phyloP scores from a whole-genome alignment of 2,329 filamentous ascomycete genomes.

The Cladosporium sphaerospermum region DNA sequence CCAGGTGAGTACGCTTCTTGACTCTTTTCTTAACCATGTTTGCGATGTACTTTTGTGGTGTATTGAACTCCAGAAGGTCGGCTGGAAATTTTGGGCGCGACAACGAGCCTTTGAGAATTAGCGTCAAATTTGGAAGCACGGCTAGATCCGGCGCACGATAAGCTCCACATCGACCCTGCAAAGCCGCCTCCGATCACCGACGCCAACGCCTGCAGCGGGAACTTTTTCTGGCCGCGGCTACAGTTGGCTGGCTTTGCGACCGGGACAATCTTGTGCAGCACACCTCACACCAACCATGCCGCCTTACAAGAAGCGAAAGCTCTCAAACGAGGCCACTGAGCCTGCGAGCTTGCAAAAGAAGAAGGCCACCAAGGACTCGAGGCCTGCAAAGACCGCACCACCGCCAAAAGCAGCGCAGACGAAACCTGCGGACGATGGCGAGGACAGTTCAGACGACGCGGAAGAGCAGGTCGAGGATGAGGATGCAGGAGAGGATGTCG shows the following conservation, averaged over 20 bases:
- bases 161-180: neutral
- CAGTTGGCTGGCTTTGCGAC: neutral
- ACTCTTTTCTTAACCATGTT: constrained; percentile 72
- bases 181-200: too few species aligned
- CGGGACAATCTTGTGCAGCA: neutral
- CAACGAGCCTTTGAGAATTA: constrained; percentile 4
- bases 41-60: neutral
- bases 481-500: constrained; percentile 20
- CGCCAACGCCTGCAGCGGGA: neutral
- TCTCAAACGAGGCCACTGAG: constrained; percentile 17
- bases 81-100: neutral
- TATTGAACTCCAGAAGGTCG: neutral
- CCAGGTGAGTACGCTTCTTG: constrained; percentile 84
- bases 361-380: constrained; percentile 5
- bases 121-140: neutral
- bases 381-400: neutral
- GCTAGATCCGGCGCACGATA: constrained; percentile 11
- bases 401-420: neutral
- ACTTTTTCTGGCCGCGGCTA: neutral
- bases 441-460: constrained; percentile 22
- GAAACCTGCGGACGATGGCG: constrained; percentile 4
- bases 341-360: neutral
- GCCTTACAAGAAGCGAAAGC: constrained; percentile 38
- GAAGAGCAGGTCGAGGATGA: constrained; percentile 16
- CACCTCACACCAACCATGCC: constrained; percentile 28